Evolutionary conservation across 1,139 yeast species (phyloP), one percentile per base, ranked within the genome.

Genomic region (Kodamaea anthophila): DNA sequence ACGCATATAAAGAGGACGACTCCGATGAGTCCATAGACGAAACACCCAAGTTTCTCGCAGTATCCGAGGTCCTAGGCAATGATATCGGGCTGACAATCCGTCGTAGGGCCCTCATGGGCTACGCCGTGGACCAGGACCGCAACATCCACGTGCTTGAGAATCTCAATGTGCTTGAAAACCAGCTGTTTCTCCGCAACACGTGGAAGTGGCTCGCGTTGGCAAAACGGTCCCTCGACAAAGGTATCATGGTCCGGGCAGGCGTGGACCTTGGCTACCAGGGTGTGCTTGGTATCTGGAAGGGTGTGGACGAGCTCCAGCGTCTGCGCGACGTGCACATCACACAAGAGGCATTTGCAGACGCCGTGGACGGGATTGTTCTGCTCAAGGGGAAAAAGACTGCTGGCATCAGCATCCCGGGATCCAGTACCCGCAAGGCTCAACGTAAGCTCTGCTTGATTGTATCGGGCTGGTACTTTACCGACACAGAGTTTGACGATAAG

Each of bases 131-230:
- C 43, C 76, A 87, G 27, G 74, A 70, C 28, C 58, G 57, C 23
- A 88, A 88, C 38, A 70, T 80, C 21, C 63, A 66, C 13, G 63
- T 85, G 10, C 59, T 86, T 26, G 84, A 77, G 35, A 59, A 61
- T 18, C 48, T 65, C 30, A 70, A 70, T 19, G 62, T 70, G 5
- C 58, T 76, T 16, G 81, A 76, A 39, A 72, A 75, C 28, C 75
- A 75, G 34, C 51, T 71, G 19, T 75, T 77, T 40, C 60, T 86
- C 21, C 64, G 80, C 38, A 79, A 83, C 43, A 80, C 94, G 0
- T 88, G 97, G 97, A 75, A 80, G 45, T 88, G 96, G 96, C 56
- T 88, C 15, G 72, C 77, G 5, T 70, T 83, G 29, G 87, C 94
- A 0, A 68, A 74, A 36, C 74, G 72, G 29, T 71, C 86, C 1